Conservation (phyloP, 75 land plant species). For the Adiantum capillusveneris region DNA sequence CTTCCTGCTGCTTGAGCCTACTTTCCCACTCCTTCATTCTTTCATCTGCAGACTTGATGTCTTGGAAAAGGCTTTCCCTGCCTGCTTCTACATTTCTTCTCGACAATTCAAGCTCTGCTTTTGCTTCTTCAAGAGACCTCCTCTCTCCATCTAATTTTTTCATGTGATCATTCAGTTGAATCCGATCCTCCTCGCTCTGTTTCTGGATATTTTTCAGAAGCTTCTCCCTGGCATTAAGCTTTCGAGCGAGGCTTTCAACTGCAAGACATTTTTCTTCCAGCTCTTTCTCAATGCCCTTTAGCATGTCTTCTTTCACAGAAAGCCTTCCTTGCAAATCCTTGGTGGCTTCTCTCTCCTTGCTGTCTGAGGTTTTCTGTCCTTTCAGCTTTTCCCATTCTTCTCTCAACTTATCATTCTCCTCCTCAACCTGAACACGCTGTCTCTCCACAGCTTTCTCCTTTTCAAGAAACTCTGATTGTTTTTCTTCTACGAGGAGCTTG, state of each 20-base stretch:
- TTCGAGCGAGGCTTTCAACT: conserved; percentile 21
- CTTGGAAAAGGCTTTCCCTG: conserved; percentile 13
- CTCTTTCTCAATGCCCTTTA: conserved; percentile 20
- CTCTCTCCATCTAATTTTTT: conserved; percentile 21
- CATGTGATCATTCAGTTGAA: conserved; percentile 12
- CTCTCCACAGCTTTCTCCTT: conserved; percentile 22
- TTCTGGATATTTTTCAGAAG: conserved; percentile 15
- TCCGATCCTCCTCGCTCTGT: conserved; percentile 24
- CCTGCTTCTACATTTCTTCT: conserved; percentile 26
- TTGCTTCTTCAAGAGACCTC: conserved; percentile 20
- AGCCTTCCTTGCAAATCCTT: conserved; percentile 16
- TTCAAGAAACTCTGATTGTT: conserved; percentile 6
- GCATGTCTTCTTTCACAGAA: conserved; percentile 15
- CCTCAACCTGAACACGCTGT: conserved; percentile 11
- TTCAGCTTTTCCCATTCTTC: conserved; percentile 16
- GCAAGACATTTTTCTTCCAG: conserved; percentile 20
- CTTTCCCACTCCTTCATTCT: conserved; percentile 25
- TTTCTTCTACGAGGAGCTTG: conserved; percentile 12
- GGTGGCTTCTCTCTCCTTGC: conserved; percentile 13
- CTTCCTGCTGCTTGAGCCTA: conserved; percentile 22
- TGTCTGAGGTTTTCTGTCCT: conserved; percentile 14
- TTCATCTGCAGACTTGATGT: conserved; percentile 21
- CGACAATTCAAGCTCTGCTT: conserved; percentile 16
- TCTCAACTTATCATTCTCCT: conserved; percentile 21
- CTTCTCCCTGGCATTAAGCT: conserved; percentile 28